A percentile compares a stretch with the other conserved stretches of the same genome.
These are phyloP conservation scores for Yamadazyma songkhlaensis DNA, from an alignment of 1,139 yeast species.

Conservation along the genomic window DNA sequence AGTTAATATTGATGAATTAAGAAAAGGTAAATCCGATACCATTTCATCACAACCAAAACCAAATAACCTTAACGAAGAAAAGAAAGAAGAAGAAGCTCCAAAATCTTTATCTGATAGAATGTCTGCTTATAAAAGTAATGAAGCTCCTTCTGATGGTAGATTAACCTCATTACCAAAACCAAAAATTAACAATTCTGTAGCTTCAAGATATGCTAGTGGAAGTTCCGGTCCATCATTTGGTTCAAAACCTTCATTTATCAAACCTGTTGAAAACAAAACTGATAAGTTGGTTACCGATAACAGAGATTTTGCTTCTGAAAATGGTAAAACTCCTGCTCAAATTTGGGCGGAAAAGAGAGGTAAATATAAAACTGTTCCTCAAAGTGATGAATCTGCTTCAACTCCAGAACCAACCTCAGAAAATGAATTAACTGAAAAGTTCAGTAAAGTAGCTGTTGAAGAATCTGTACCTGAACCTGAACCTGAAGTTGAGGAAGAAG, in stretches of 20 bases:
- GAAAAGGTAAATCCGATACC: slow-evolving; percentile 48
- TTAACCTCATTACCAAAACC: slow-evolving; percentile 67
- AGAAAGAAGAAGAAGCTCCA: slow-evolving; percentile 28
- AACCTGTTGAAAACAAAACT: slow-evolving; percentile 24
- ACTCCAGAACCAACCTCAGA: slow-evolving; percentile 3
- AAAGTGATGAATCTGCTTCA: slow-evolving; percentile 19
- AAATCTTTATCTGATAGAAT: slow-evolving; percentile 45
- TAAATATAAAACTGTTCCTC: slow-evolving; percentile 46
- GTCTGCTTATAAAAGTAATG: slow-evolving; percentile 29
- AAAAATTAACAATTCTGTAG: slow-evolving; percentile 50
- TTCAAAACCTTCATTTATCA: slow-evolving; percentile 46
- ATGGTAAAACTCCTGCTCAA: slow-evolving; percentile 93
- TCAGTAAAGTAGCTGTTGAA: slow-evolving; percentile 15
- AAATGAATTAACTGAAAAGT: slow-evolving; percentile 18
- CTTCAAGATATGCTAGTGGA: slow-evolving; percentile 43
- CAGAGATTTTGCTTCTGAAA: slow-evolving; percentile 66
- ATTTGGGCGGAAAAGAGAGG: slow-evolving; percentile 93
- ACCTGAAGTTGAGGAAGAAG: slow-evolving; percentile 14
- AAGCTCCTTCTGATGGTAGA: slow-evolving; percentile 41
- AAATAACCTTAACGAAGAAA: slow-evolving; percentile 13
- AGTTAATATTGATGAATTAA: slow-evolving; percentile 41
- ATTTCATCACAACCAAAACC: slow-evolving; percentile 39
- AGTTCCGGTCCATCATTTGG: slow-evolving; percentile 46
- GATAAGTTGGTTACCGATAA: slow-evolving; percentile 64
- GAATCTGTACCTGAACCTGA: slow-evolving; percentile 10